Base-by-base conservation (phyloP, 352 stramenopile genomes). In the Globisporangium camurandrum region DNA sequence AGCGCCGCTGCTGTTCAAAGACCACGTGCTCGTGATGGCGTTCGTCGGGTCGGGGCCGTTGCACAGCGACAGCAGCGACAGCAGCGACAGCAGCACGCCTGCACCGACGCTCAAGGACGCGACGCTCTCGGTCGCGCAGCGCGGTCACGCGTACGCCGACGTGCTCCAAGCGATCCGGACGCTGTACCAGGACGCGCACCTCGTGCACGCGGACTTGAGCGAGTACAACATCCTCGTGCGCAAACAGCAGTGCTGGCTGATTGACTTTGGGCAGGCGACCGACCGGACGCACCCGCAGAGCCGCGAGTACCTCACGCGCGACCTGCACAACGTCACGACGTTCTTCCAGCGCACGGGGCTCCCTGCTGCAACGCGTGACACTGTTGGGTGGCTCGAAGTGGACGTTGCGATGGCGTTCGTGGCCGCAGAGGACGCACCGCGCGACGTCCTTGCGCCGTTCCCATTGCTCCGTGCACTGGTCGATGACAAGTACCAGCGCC, bases 251-350 rank as follows among this genome's bases (percentile, higher is more conserved):
- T 73, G 60, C 54, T 95, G 55, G 78, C 76, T 97, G 36, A 93
- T 93, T 53, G 87, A 95, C 58, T 90, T 97, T 52, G 77, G 75
- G 0, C 75, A 89, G 39, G 74, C 85, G 11, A 75, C 93, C 14
- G 76, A 94, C 43, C 40, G 51, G 31, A 50, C 64, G 16, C 84
- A 94, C 34, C 60, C 74, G 8, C 57, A 76, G n/a, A 67, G 84
- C 20, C 23, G 54, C 9, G 65, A 78, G 10, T 51, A 84, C 7
- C 61, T 97, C 10, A 52, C 58, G 5, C 67, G 64, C 17, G 87
- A 96, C 54, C 23, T 96, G 20, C 52, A 51, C n/a, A 69, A 57
- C 22, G 59, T 97, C 7, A 59, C 74, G 44, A 39, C 54, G 7
- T 93, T 96, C 56, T 96, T 95, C 49, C 45, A 60, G n/a, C n/a